Conservation (phyloP, 2,329 filamentous ascomycete genomes). For the Aspergillus novofumigatus region DNA sequence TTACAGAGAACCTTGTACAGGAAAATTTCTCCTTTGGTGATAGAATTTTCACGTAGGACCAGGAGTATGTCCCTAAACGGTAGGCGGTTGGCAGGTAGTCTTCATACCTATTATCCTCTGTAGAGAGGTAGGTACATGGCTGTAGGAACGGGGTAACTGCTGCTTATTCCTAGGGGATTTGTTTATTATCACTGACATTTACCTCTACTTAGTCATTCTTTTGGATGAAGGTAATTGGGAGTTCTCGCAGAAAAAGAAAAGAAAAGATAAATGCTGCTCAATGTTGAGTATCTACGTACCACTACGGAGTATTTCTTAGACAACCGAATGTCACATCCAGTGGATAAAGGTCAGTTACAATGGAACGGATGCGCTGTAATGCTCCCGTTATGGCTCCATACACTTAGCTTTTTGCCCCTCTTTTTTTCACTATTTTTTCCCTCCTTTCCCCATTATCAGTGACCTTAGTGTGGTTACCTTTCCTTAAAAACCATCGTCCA, state of each 20-base stretch:
- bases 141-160: background rate
- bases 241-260: background rate
- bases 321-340: background rate
- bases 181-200: no score
- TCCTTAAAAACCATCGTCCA: background rate
- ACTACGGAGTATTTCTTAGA: background rate
- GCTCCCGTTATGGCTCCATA: background rate
- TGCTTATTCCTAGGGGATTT: background rate
- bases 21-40: background rate
- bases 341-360: background rate
- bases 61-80: background rate
- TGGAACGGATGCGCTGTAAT: no score
- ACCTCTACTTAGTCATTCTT: background rate
- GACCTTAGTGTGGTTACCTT: background rate
- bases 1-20: background rate
- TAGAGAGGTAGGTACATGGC: background rate
- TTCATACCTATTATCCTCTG: background rate
- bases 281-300: no score
- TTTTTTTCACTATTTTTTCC: slow-evolving; percentile 2
- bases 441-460: background rate
- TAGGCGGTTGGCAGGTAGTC: background rate
- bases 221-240: background rate
- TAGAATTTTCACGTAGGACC: background rate
- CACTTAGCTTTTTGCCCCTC: slow-evolving; percentile 1
- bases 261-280: background rate